Conservation (phyloP, 768 basidiomycete species). For the Boletus rufocinnamomeus region DNA sequence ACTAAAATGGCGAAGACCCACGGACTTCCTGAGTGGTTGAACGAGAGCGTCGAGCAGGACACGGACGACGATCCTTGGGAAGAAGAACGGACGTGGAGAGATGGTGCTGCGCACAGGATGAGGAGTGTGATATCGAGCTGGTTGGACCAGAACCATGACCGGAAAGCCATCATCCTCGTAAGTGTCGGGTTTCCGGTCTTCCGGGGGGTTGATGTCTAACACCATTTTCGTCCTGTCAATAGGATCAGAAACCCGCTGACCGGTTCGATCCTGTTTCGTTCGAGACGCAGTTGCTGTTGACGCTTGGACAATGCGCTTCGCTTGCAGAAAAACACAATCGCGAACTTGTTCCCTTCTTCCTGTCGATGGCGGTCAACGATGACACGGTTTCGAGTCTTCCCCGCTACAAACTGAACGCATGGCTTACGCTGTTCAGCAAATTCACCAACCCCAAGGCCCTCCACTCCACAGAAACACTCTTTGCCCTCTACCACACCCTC, state of each 20-base stretch:
- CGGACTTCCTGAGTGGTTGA: slow-evolving; percentile 30
- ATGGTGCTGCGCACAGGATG: slow-evolving; percentile 68
- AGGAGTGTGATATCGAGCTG: slow-evolving; percentile 51
- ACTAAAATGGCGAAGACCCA: slow-evolving; percentile 11
- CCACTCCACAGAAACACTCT: slow-evolving; percentile 64
- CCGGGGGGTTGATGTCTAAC: neutral
- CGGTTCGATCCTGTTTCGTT: slow-evolving; percentile 77
- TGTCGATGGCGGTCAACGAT: slow-evolving; percentile 43
- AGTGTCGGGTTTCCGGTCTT: slow-evolving; percentile 3
- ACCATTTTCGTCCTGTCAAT: neutral
- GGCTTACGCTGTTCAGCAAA: slow-evolving; percentile 86
- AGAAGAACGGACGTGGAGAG: slow-evolving; percentile 74
- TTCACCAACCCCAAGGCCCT: slow-evolving; percentile 93
- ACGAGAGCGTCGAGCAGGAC: slow-evolving; percentile 19
- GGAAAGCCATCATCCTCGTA: slow-evolving; percentile 39
- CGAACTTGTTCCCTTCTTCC: slow-evolving; percentile 83
- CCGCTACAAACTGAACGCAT: slow-evolving; percentile 65
- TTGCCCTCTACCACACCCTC: slow-evolving; percentile 64
- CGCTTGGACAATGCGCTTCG: slow-evolving; percentile 66
- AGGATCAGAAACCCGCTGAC: slow-evolving; percentile 46
- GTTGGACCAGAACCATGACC: slow-evolving; percentile 38
- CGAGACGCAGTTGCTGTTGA: slow-evolving; percentile 74
- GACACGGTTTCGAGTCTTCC: slow-evolving; percentile 45
- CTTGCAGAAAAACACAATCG: slow-evolving; percentile 88
- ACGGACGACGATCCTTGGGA: slow-evolving; percentile 48